These are phyloP conservation scores for Globisporangium parvum DNA, from an alignment of 352 stramenopile species.

Conservation along the genomic window DNA sequence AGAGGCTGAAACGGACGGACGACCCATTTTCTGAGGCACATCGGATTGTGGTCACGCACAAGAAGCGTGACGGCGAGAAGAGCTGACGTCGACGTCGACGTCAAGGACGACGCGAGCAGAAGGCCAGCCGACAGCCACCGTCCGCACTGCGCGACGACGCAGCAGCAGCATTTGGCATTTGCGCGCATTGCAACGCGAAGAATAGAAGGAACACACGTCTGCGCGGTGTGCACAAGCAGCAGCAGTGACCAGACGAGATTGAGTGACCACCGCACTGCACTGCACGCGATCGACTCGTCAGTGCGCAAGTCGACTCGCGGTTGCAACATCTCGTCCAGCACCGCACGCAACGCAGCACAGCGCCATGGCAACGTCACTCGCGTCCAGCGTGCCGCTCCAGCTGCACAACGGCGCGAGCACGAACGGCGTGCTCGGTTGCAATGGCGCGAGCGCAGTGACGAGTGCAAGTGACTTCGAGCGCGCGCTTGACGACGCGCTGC, in stretches of 20 bases:
- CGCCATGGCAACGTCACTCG: neutral
- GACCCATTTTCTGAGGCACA: neutral
- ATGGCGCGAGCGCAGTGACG: neutral
- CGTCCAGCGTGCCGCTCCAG: neutral
- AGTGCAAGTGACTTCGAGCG: slow-evolving; percentile 6
- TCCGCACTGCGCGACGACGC: too few species aligned
- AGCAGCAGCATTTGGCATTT: too few species aligned
- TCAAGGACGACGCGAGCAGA: too few species aligned
- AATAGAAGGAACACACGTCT: slow-evolving; percentile 1
- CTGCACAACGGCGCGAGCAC: neutral
- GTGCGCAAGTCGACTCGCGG: neutral
- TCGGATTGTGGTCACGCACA: neutral
- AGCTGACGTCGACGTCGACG: neutral
- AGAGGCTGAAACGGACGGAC: neutral
- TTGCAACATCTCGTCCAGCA: neutral
- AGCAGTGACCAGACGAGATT: neutral
- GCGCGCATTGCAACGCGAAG: neutral
- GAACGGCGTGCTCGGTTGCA: neutral
- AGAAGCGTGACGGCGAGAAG: too few species aligned
- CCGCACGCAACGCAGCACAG: neutral
- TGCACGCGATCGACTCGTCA: neutral
- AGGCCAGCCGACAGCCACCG: neutral
- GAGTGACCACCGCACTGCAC: too few species aligned
- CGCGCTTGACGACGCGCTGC: slow-evolving; percentile 28
- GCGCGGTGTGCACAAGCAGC: neutral